A percentile compares a stretch with the other conserved stretches of the same genome.
phyloP scores from a whole-genome alignment of 352 stramenopile species.

The Pythium graminicola region DNA sequence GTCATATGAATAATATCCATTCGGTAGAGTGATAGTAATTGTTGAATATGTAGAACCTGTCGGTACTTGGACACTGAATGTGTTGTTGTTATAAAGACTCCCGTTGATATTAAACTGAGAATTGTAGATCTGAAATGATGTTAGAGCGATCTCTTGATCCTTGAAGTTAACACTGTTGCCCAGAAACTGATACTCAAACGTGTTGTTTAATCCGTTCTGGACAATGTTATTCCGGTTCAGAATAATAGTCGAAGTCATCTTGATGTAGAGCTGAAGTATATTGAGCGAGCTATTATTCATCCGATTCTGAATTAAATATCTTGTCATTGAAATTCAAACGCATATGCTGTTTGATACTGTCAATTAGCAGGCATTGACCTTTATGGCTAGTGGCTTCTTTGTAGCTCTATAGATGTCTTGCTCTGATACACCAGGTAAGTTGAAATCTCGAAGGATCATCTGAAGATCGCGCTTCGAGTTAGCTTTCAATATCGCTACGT shows the following conservation, averaged over 20 bases:
- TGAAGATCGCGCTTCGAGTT: constrained; percentile 30
- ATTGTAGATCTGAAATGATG: constrained; percentile 23
- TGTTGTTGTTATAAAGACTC: constrained; percentile 19
- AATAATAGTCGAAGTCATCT: constrained; percentile 2
- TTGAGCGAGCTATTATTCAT: not conserved
- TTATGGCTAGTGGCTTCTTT: constrained; percentile 25
- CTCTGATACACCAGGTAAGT: constrained; percentile 10
- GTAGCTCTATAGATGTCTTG: constrained; percentile 22
- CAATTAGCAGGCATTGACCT: constrained; percentile 14
- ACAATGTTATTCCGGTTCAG: constrained; percentile 16
- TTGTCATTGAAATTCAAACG: constrained; percentile 5
- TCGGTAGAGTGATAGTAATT: constrained; percentile 16
- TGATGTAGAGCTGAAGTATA: constrained; percentile 2
- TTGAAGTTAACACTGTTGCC: constrained; percentile 10
- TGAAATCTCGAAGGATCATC: constrained; percentile 28
- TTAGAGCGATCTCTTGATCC: constrained; percentile 15
- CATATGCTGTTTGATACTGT: constrained; percentile 1
- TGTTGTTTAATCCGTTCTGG: constrained; percentile 24
- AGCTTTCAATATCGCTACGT: constrained; percentile 24
- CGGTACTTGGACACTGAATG: constrained; percentile 20
- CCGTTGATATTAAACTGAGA: constrained; percentile 26
- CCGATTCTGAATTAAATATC: not conserved
- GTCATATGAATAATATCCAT: constrained; percentile 19
- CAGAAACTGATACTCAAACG: constrained; percentile 16
- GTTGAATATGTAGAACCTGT: constrained; percentile 19